A percentile compares a stretch with the other conserved stretches of the same genome.
phyloP scores from a whole-genome alignment of 257 asterid genomes.

The Ilex asprella region DNA sequence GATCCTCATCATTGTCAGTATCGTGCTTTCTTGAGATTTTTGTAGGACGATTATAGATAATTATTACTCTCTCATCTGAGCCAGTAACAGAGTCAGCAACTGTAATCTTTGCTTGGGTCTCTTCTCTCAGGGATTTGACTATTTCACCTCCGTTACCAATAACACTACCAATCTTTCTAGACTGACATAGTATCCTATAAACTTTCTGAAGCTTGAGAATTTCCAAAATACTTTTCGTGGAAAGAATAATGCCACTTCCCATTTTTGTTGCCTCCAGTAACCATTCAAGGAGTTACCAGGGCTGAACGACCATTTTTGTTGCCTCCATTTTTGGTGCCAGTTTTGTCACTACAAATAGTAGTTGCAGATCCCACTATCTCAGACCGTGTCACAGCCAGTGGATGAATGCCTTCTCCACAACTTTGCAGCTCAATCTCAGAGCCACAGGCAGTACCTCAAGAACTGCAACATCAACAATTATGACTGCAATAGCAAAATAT shows the following conservation, averaged over 20 bases:
- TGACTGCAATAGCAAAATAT: too few species aligned
- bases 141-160: conserved; percentile 84
- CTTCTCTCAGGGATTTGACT: conserved; percentile 70
- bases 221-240: conserved; percentile 34
- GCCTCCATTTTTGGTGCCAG: too few species aligned
- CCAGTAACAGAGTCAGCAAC: conserved; percentile 69
- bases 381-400: too few species aligned
- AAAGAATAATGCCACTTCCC: conserved; percentile 38
- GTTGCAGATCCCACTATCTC: too few species aligned
- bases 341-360: too few species aligned
- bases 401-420: too few species aligned
- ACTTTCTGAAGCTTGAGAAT: conserved; percentile 40
- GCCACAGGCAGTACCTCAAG: too few species aligned
- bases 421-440: too few species aligned
- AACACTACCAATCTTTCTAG: conserved; percentile 69
- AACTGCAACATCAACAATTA: too few species aligned
- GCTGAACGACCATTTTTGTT: too few species aligned
- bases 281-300: too few species aligned
- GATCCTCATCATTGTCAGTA: conserved; percentile 19
- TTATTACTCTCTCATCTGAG: conserved; percentile 69
- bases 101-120: conserved; percentile 74
- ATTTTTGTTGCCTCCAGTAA: conserved; percentile 21
- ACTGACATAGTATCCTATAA: conserved; percentile 60
- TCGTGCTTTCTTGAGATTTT: conserved; percentile 33
- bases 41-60: conserved; percentile 53